A percentile compares a stretch with the other conserved stretches of the same genome.
Evolutionary conservation across 305 asterid genomes (phyloP).

Genomic region (Fraxinus latifolia): DNA sequence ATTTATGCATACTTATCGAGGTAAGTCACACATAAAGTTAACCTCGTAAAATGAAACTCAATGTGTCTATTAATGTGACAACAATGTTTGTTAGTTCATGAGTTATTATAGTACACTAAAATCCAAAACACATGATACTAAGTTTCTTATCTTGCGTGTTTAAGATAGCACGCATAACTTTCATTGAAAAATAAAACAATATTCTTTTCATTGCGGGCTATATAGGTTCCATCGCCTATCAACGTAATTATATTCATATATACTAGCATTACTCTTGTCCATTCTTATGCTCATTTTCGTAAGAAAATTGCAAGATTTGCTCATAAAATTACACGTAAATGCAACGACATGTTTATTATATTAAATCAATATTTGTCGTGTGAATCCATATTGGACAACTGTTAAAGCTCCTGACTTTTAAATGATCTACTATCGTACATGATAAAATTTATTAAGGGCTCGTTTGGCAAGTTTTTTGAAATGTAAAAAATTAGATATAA

Average conservation of each 20-base stretch:
- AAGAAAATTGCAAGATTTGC: not conserved
- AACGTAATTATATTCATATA: not conserved
- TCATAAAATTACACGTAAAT: not conserved
- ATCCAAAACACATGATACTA: not conserved
- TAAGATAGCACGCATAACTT: not conserved
- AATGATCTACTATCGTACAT: not conserved
- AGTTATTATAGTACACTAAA: not conserved
- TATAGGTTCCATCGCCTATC: not conserved
- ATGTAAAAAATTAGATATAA: not conserved
- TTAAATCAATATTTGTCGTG: not conserved
- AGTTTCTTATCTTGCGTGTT: not conserved
- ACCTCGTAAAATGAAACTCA: not conserved
- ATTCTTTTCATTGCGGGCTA: too few relatives aligned
- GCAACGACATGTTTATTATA: not conserved
- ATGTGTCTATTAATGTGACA: not conserved
- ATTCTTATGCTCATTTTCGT: not conserved
- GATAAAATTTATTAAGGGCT: not conserved
- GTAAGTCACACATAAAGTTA: not conserved
- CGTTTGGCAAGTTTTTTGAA: not conserved
- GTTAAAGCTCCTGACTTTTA: not conserved
- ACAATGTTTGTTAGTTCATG: not conserved
- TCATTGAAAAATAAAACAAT: too few relatives aligned
- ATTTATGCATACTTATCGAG: not conserved
- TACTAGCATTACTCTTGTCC: not conserved
- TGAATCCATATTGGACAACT: not conserved